Evolutionary conservation across 2,329 filamentous ascomycete genomes (phyloP).

Genomic region (Xylariales sp.): DNA sequence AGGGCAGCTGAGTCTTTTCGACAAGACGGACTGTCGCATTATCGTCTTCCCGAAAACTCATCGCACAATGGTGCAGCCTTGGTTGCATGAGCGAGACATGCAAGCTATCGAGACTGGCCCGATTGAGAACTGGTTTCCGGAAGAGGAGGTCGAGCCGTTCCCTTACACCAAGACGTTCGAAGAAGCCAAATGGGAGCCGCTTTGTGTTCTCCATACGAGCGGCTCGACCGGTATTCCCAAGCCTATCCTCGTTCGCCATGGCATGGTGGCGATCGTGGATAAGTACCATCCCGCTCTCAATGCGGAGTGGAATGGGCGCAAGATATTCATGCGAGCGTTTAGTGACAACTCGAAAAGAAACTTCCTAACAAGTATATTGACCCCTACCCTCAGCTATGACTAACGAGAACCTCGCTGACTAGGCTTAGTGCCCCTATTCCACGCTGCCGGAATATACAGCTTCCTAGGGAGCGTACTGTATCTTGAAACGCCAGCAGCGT

Average conservation of each 20-base stretch:
- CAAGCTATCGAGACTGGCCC: slow-evolving; percentile 51
- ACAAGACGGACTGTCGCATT: slow-evolving; percentile 56
- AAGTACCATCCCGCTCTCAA: slow-evolving; percentile 45
- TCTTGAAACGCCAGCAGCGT: slow-evolving; percentile 38
- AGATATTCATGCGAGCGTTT: slow-evolving; percentile 38
- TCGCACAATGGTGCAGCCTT: slow-evolving; percentile 51
- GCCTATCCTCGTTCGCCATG: slow-evolving; percentile 56
- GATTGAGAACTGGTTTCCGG: slow-evolving; percentile 53
- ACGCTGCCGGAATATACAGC: slow-evolving; percentile 45
- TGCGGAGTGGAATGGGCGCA: slow-evolving; percentile 42
- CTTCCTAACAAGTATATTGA: slow-evolving; percentile 47
- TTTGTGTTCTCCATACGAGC: slow-evolving; percentile 58
- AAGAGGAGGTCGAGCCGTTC: slow-evolving; percentile 50
- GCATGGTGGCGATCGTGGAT: slow-evolving; percentile 54
- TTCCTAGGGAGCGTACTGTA: slow-evolving; percentile 39
- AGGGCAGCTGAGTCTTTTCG: slow-evolving; percentile 58
- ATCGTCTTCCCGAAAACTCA: slow-evolving; percentile 51
- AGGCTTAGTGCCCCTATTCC: slow-evolving; percentile 47
- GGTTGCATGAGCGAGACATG: slow-evolving; percentile 55
- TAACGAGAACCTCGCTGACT: slow-evolving; percentile 3
- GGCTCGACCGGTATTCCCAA: slow-evolving; percentile 61
- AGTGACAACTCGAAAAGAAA: slow-evolving; percentile 28
- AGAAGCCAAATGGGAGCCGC: slow-evolving; percentile 56
- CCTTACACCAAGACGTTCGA: slow-evolving; percentile 57
- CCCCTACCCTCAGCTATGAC: too few relatives aligned